phyloP scores from a whole-genome alignment of 164 flowering plant species.

The Umbellularia californica region DNA sequence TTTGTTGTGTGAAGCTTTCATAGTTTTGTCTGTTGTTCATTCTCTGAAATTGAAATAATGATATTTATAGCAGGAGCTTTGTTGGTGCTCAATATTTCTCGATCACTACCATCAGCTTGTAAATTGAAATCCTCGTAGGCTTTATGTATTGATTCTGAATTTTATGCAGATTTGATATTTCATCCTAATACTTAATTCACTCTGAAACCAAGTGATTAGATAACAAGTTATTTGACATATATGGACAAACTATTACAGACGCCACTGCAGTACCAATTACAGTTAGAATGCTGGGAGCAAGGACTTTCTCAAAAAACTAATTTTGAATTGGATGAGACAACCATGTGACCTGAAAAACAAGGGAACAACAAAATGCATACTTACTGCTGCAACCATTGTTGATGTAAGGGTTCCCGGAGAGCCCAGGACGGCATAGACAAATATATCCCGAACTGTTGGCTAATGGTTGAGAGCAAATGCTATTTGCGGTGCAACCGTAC shows the following conservation, averaged over 20 bases:
- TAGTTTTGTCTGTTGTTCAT: not conserved
- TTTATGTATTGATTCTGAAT: not conserved
- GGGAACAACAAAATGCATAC: not conserved
- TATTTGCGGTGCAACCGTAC: not conserved
- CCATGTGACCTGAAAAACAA: not conserved
- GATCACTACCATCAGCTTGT: no score
- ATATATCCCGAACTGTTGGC: not conserved
- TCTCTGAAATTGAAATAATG: no score
- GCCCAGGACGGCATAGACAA: not conserved
- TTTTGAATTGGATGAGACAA: not conserved
- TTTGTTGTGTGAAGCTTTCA: not conserved
- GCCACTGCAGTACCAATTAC: not conserved
- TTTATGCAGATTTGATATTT: no score
- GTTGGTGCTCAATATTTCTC: no score
- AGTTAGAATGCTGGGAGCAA: not conserved
- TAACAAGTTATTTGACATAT: not conserved
- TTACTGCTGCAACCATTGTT: not conserved
- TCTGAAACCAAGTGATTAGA: not conserved
- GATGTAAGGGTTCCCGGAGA: not conserved
- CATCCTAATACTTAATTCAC: not conserved
- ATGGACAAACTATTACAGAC: not conserved
- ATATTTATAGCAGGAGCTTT: no score
- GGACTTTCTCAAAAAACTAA: no score
- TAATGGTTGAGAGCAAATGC: not conserved
- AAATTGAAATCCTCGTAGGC: no score